Percentiles rank a stretch among this genome's conserved stretches.
Conservation (phyloP, 2,329 filamentous ascomycete genomes). For the Hypoxylon rubiginosum region DNA sequence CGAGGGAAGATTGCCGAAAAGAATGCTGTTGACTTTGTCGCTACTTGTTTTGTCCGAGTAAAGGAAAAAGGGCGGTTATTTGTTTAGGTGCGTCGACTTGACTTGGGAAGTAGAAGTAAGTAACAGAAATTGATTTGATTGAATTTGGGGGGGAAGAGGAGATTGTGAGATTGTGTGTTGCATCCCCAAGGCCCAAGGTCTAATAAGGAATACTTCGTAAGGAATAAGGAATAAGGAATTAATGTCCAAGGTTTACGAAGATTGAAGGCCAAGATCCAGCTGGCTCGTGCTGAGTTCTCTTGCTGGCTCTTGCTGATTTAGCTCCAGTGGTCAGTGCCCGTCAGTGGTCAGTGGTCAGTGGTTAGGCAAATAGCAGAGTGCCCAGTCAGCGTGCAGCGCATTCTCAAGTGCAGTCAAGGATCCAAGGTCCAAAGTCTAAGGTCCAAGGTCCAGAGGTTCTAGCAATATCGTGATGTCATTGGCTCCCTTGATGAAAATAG, state of each 20-base stretch:
- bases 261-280: background rate
- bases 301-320: background rate
- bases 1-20: constrained; percentile 10
- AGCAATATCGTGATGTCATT: constrained; percentile 5
- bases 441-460: background rate
- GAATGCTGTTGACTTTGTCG: constrained; percentile 31
- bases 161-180: background rate
- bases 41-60: constrained; percentile 21
- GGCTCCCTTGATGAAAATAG: constrained; percentile 18
- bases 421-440: too few relatives aligned
- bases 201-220: too few relatives aligned
- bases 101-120: background rate
- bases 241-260: background rate
- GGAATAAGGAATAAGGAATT: too few relatives aligned
- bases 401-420: constrained; percentile 1
- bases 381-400: background rate
- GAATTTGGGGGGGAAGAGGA: constrained; percentile 1
- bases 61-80: constrained; percentile 6
- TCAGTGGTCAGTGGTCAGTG: background rate
- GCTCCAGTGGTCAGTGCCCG: background rate
- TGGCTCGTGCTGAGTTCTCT: background rate
- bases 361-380: constrained; percentile 24
- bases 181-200: background rate
- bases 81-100: constrained; percentile 21
- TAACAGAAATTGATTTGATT: constrained; percentile 7